Evolutionary conservation across 1,139 yeast genomes (phyloP).

Genomic region (Saccharomycopsis hybrid): DNA sequence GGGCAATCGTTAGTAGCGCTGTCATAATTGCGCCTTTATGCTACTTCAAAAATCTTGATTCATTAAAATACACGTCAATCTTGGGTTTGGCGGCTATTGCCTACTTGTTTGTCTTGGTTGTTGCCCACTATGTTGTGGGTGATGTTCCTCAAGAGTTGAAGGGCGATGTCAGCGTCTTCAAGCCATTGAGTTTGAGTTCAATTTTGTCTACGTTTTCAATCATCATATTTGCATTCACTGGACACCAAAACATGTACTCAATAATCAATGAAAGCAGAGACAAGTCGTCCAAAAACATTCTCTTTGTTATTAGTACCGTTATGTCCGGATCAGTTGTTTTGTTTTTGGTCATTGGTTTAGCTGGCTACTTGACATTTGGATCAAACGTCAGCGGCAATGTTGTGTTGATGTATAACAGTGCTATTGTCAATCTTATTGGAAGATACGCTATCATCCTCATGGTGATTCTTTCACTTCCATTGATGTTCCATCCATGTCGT

Average conservation of each 20-base stretch:
- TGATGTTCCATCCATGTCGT: constrained; percentile 90
- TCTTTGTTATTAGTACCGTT: constrained; percentile 49
- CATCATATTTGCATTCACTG: constrained; percentile 88
- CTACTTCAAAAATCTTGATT: constrained; percentile 67
- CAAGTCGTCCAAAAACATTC: constrained; percentile 45
- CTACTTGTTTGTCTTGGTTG: constrained; percentile 69
- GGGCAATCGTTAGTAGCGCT: constrained; percentile 65
- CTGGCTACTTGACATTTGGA: constrained; percentile 88
- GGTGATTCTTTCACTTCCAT: constrained; percentile 84
- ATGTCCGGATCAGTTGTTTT: constrained; percentile 53
- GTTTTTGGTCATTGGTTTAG: constrained; percentile 62
- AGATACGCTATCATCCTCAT: constrained; percentile 70
- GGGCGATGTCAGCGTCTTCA: constrained; percentile 12
- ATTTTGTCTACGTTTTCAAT: constrained; percentile 82
- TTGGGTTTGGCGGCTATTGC: constrained; percentile 80
- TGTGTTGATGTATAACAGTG: constrained; percentile 43
- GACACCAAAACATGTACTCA: constrained; percentile 91
- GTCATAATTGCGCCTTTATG: constrained; percentile 68
- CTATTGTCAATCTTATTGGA: constrained; percentile 38
- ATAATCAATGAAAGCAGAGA: constrained; percentile 74
- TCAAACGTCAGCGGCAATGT: constrained; percentile 72
- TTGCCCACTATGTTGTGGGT: constrained; percentile 59
- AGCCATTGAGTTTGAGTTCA: constrained; percentile 52
- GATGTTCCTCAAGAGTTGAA: constrained; percentile 39
- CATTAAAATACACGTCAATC: constrained; percentile 77